Evolutionary conservation across 257 asterid genomes (phyloP).

Genomic region (Solanum megistacrolobum): DNA sequence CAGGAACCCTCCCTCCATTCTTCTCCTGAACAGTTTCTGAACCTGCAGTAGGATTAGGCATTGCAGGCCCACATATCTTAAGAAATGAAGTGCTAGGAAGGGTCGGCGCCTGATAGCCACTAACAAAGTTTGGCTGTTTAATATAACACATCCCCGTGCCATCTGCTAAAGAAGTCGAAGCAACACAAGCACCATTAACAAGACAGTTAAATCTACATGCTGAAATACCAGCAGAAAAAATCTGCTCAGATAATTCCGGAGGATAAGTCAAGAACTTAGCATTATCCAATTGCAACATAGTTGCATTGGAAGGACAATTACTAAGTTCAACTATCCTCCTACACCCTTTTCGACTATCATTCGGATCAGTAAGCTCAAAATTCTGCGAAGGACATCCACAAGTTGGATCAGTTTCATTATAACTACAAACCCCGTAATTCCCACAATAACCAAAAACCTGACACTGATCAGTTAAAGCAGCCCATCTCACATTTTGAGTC

Average conservation of each 20-base stretch:
- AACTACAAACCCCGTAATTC: conserved; percentile 66
- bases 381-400: conserved; percentile 70
- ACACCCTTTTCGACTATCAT: conserved; percentile 62
- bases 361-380: conserved; percentile 40
- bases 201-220: conserved; percentile 62
- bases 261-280: conserved; percentile 51
- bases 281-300: conserved; percentile 54
- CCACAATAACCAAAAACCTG: conserved; percentile 79
- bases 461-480: conserved; percentile 79
- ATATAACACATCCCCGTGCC: conserved; percentile 71
- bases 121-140: conserved; percentile 34
- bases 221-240: conserved; percentile 32
- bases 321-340: conserved; percentile 52
- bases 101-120: conserved; percentile 62
- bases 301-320: conserved; percentile 31
- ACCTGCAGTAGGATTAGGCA: conserved; percentile 37
- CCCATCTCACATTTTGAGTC: conserved; percentile 37
- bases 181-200: conserved; percentile 28
- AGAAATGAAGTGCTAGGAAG: conserved; percentile 74
- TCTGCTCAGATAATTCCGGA: conserved; percentile 31
- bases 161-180: conserved; percentile 72
- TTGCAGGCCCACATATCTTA: conserved; percentile 49
- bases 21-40: conserved; percentile 1
- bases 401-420: conserved; percentile 43
- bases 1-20: conserved; percentile 36